Percentiles rank a stretch among this genome's conserved stretches.
Conservation (phyloP, 2,329 filamentous ascomycete genomes). For the Paraconiothyrium brasiliense region DNA sequence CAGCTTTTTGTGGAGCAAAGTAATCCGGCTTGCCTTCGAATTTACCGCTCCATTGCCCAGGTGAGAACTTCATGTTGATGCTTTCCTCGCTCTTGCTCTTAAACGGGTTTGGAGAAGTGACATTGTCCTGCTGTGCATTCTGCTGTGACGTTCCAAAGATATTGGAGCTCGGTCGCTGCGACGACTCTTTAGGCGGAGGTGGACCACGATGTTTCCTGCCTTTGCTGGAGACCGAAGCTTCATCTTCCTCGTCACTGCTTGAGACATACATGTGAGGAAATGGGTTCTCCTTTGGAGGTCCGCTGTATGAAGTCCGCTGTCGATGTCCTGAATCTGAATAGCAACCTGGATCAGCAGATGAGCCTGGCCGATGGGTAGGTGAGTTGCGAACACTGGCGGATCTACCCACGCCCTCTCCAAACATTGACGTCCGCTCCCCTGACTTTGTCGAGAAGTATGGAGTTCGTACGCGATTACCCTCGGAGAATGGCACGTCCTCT, state of each 20-base stretch:
- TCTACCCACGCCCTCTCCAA: conserved; percentile 60
- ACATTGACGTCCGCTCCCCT: conserved; percentile 67
- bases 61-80: conserved; percentile 61
- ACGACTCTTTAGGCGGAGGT: conserved; percentile 26
- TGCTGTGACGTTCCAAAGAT: conserved; percentile 31
- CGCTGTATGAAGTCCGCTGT: conserved; percentile 38
- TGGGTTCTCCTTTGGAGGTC: conserved; percentile 26
- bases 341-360: conserved; percentile 35
- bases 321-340: conserved; percentile 45
- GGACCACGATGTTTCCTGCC: conserved; percentile 25
- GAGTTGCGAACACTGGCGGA: conserved; percentile 64
- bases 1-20: conserved; percentile 49
- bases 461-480: conserved; percentile 60
- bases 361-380: conserved; percentile 43
- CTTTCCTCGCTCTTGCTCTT: conserved; percentile 59
- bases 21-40: conserved; percentile 56
- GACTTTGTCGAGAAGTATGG: conserved; percentile 61
- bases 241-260: conserved; percentile 38
- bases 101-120: conserved; percentile 35
- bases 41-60: conserved; percentile 57
- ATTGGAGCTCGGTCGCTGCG: conserved; percentile 27
- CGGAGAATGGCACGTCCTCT: conserved; percentile 52
- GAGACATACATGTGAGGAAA: conserved; percentile 46
- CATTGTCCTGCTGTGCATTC: conserved; percentile 23
- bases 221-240: conserved; percentile 30